phyloP scores from a whole-genome alignment of 768 basidiomycete species.

The Dacryopinax primogenitus region DNA sequence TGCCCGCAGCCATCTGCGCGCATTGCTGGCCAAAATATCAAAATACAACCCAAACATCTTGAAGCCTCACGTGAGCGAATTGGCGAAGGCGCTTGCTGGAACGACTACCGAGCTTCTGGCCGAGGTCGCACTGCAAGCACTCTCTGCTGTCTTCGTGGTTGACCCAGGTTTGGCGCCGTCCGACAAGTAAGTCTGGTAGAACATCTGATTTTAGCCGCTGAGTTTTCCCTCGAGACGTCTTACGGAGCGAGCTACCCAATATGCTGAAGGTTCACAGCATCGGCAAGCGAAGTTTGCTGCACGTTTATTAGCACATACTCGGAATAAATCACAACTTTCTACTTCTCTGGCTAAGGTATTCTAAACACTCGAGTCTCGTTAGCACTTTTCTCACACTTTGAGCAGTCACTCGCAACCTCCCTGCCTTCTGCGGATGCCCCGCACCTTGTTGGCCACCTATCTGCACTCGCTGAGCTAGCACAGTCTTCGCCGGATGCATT shows the following conservation, averaged over 20 bases:
- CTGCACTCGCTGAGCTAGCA: constrained; percentile 64
- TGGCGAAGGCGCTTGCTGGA: constrained; percentile 59
- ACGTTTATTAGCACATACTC: constrained; percentile 50
- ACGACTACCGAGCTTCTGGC: constrained; percentile 41
- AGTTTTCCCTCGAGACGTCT: neutral
- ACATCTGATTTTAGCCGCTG: constrained; percentile 40
- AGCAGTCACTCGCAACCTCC: constrained; percentile 45
- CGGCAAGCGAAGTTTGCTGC: constrained; percentile 78
- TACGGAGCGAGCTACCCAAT: constrained; percentile 34
- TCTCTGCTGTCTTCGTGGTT: constrained; percentile 51
- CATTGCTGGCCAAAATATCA: constrained; percentile 37
- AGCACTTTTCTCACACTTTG: neutral
- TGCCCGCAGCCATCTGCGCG: neutral
- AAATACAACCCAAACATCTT: constrained; percentile 65
- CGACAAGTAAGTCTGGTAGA: constrained; percentile 70
- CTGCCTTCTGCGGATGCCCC: constrained; percentile 40
- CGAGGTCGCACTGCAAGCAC: constrained; percentile 60
- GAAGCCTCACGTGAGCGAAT: constrained; percentile 59
- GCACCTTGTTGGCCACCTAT: constrained; percentile 48
- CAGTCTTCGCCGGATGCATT: constrained; percentile 56
- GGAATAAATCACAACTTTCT: constrained; percentile 40
- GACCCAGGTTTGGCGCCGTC: constrained; percentile 44
- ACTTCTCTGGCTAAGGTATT: constrained; percentile 51
- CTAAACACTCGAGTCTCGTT: neutral
- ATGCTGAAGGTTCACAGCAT: constrained; percentile 42